Evolutionary conservation across 1,139 yeast species (phyloP).

Genomic region (Protomyces arabidopsidicola): DNA sequence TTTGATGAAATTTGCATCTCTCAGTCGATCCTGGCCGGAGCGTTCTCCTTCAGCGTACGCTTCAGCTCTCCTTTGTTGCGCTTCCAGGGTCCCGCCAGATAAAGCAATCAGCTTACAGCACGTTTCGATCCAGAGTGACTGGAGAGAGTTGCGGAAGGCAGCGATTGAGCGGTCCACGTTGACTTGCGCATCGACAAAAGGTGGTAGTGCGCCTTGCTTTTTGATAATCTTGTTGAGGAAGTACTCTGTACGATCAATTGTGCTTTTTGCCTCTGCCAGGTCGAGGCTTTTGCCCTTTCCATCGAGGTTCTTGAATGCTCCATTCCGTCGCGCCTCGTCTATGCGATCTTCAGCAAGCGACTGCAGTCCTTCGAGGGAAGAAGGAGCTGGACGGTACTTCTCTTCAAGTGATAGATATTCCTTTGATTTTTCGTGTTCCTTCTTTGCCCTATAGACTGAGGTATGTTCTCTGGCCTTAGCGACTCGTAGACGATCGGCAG

Average conservation of each 20-base stretch:
- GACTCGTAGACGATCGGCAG: conserved; percentile 13
- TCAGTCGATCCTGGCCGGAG: conserved; percentile 4
- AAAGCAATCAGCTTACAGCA: conserved; percentile 17
- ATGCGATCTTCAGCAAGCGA: conserved; percentile 70
- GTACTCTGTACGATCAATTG: conserved; percentile 39
- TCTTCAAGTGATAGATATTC: conserved; percentile 28
- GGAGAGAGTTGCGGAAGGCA: conserved; percentile 13
- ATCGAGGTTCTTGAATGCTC: conserved; percentile 57
- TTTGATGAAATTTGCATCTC: conserved; percentile 42
- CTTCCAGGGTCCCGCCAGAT: conserved; percentile 46
- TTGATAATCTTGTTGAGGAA: conserved; percentile 67
- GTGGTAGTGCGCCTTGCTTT: conserved; percentile 72
- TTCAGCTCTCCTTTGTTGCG: conserved; percentile 40
- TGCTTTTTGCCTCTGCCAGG: conserved; percentile 16
- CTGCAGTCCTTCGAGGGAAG: conserved; percentile 52
- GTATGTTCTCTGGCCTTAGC: conserved; percentile 19
- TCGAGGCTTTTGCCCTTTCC: conserved; percentile 22
- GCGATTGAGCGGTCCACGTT: conserved; percentile 9
- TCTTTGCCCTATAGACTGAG: conserved; percentile 7
- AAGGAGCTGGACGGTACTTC: conserved; percentile 40
- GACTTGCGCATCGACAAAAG: conserved; percentile 75
- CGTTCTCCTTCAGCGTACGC: conserved; percentile 18
- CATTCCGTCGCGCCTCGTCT: conserved; percentile 66
- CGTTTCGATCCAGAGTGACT: conserved; percentile 10
- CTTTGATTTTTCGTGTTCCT: conserved; percentile 17